A percentile compares a stretch with the other conserved stretches of the same genome.
Conservation (phyloP, 2,329 filamentous ascomycete species). For the Aspergillus vadensis region DNA sequence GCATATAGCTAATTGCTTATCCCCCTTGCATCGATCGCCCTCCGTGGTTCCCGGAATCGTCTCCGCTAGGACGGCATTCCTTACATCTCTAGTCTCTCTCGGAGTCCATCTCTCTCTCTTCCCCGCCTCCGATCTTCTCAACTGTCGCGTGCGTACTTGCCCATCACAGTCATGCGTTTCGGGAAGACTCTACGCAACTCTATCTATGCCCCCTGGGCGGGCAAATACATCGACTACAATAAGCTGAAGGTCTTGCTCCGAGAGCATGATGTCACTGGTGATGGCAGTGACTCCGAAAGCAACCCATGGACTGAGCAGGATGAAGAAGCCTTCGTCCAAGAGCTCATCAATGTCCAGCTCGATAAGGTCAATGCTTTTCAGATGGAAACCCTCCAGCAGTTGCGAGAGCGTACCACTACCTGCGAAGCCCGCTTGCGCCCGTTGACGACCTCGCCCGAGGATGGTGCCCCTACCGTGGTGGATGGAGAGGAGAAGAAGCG, state of each 20-base stretch:
- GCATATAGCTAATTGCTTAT: not conserved
- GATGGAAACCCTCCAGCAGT: constrained; percentile 73
- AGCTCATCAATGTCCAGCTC: constrained; percentile 90
- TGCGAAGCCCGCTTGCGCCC: constrained; percentile 67
- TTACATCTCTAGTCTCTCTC: constrained; percentile 9
- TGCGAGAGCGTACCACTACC: constrained; percentile 77
- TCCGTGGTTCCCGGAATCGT: not conserved
- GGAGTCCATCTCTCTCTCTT: constrained; percentile 6
- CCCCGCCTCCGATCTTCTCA: not conserved
- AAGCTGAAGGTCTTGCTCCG: constrained; percentile 89
- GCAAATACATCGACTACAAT: constrained; percentile 91
- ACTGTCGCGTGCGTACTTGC: not conserved
- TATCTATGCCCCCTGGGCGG: constrained; percentile 84
- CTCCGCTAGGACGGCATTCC: not conserved
- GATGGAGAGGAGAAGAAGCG: constrained; percentile 48
- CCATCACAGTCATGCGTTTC: constrained; percentile 71
- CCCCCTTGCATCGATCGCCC: not conserved
- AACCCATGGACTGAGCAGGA: constrained; percentile 86
- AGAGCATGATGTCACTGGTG: constrained; percentile 64
- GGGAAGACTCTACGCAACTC: constrained; percentile 81
- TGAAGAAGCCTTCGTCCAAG: constrained; percentile 90
- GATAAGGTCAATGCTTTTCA: constrained; percentile 95
- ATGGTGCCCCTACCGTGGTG: constrained; percentile 35
- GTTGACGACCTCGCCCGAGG: constrained; percentile 47
- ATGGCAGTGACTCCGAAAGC: constrained; percentile 55